phyloP scores from a whole-genome alignment of 306 rosid genomes.

The Gleditsia sinensis region DNA sequence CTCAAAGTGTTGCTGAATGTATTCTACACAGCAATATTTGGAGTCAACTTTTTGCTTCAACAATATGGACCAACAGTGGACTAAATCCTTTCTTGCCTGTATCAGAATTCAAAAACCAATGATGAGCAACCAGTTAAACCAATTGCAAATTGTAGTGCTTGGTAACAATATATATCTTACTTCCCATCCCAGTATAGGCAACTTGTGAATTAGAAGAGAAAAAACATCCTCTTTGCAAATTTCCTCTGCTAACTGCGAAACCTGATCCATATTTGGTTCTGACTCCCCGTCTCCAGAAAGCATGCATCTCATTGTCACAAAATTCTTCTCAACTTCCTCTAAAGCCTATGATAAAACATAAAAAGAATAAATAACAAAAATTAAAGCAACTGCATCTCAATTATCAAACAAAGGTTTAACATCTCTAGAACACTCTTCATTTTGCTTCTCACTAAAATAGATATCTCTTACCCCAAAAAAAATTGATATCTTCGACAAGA shows the following conservation, averaged over 20 bases:
- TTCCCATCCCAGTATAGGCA: conserved; percentile 91
- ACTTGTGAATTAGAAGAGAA: conserved; percentile 73
- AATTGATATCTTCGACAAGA: too few relatives aligned
- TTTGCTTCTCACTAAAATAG: background rate
- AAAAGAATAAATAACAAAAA: conserved; percentile 21
- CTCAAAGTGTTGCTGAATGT: conserved; percentile 76
- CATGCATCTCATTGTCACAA: conserved; percentile 77
- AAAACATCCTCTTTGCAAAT: conserved; percentile 85
- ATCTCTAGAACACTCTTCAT: conserved; percentile 12
- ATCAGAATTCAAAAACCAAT: conserved; percentile 45
- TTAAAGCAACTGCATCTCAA: conserved; percentile 1
- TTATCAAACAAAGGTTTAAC: background rate
- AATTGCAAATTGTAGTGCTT: conserved; percentile 12
- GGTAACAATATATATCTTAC: conserved; percentile 58
- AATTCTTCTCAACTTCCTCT: conserved; percentile 96
- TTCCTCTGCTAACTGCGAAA: conserved; percentile 72
- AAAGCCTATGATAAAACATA: conserved; percentile 57
- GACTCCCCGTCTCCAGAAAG: conserved; percentile 87
- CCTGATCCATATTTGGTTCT: conserved; percentile 80
- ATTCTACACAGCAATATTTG: conserved; percentile 65
- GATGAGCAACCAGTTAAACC: conserved; percentile 32
- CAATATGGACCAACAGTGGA: conserved; percentile 79
- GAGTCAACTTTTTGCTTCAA: conserved; percentile 84
- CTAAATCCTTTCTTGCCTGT: conserved; percentile 95
- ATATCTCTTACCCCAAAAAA: too few relatives aligned